phyloP scores from a whole-genome alignment of 169 alveolate species.

The Babesia ovis region DNA sequence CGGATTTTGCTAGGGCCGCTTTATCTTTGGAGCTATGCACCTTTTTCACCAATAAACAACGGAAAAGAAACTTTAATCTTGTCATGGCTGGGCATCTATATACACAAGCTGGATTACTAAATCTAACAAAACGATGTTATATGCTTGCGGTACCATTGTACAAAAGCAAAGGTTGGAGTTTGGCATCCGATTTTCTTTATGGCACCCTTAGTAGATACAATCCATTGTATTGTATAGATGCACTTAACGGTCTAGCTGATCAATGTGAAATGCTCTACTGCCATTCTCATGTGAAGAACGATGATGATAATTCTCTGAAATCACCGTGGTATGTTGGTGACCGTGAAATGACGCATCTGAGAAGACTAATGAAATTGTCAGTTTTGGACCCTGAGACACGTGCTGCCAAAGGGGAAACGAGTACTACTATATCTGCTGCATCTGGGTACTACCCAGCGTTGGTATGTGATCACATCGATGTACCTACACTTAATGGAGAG shows the following conservation, averaged over 20 bases:
- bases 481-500: constrained; percentile 5
- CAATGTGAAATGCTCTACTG: constrained; percentile 17
- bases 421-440: background rate
- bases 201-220: constrained; percentile 49
- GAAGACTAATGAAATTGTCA: constrained; percentile 53
- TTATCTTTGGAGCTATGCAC: constrained; percentile 55
- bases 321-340: constrained; percentile 30
- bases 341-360: constrained; percentile 56
- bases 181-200: constrained; percentile 48
- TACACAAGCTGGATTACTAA: constrained; percentile 42
- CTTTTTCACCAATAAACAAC: constrained; percentile 2
- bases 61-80: constrained; percentile 40
- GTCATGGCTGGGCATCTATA: constrained; percentile 67
- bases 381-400: background rate
- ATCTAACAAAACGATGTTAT: constrained; percentile 57
- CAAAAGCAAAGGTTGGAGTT: constrained; percentile 44
- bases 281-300: constrained; percentile 2
- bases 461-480: background rate
- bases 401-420: background rate
- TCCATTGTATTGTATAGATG: constrained; percentile 37
- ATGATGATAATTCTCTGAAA: background rate
- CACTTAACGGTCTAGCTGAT: constrained; percentile 43
- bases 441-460: constrained; percentile 16
- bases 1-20: constrained; percentile 59
- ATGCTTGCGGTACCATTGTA: constrained; percentile 37